phyloP scores from a whole-genome alignment of 2,329 filamentous ascomycete genomes.

The Leptographium procerum region DNA sequence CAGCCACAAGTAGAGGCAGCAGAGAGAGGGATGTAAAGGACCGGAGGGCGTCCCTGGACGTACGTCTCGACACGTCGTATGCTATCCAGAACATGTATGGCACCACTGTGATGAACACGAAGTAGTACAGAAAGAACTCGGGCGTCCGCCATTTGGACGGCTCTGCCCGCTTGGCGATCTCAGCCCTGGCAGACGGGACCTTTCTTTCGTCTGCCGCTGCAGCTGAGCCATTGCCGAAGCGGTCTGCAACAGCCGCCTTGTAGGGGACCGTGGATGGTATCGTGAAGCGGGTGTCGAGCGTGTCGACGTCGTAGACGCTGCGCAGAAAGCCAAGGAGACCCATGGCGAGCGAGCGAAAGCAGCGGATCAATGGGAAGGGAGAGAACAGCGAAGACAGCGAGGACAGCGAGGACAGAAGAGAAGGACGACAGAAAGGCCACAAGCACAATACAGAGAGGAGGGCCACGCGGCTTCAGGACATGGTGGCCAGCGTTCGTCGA shows the following conservation, averaged over 20 bases:
- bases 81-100: slow-evolving; percentile 88
- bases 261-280: slow-evolving; percentile 59
- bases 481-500: neutral
- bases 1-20: neutral
- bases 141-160: slow-evolving; percentile 72
- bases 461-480: neutral
- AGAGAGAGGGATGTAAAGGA: neutral
- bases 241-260: slow-evolving; percentile 28
- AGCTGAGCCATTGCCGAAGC: slow-evolving; percentile 21
- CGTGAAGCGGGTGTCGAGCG: slow-evolving; percentile 39
- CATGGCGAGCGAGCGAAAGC: slow-evolving; percentile 7
- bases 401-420: too few relatives aligned
- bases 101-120: slow-evolving; percentile 53
- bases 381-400: neutral
- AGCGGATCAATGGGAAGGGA: neutral
- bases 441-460: neutral
- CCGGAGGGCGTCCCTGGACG: slow-evolving; percentile 19
- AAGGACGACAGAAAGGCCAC: neutral
- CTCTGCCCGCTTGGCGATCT: slow-evolving; percentile 27
- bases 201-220: slow-evolving; percentile 18
- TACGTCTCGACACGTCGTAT: slow-evolving; percentile 75
- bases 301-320: slow-evolving; percentile 36
- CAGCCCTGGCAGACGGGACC: neutral
- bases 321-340: slow-evolving; percentile 34
- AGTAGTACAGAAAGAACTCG: slow-evolving; percentile 76